Evolutionary conservation across 345 rosid species (phyloP).

Genomic region (Cardamine resedifolia): DNA sequence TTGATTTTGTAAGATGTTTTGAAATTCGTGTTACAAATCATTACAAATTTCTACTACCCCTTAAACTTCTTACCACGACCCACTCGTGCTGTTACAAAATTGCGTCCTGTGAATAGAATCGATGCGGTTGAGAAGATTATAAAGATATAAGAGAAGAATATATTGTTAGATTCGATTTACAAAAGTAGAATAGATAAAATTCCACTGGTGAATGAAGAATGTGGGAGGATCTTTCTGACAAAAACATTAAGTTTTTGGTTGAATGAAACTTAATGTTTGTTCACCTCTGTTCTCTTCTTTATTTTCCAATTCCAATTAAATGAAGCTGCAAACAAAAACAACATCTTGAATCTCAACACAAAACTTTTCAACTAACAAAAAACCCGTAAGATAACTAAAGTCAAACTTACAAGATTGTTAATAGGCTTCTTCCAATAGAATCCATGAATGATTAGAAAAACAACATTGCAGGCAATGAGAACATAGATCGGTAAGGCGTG

Average conservation of each 20-base stretch:
- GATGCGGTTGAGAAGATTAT: not conserved
- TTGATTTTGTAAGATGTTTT: too few species aligned
- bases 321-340: slow-evolving; percentile 27
- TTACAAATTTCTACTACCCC: not conserved
- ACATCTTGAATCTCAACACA: not conserved
- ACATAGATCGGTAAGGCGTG: slow-evolving; percentile 67
- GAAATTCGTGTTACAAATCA: too few species aligned
- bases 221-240: not conserved
- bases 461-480: slow-evolving; percentile 64
- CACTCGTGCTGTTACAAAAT: not conserved
- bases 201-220: not conserved
- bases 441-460: slow-evolving; percentile 67
- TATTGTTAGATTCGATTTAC: not conserved
- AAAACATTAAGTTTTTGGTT: not conserved
- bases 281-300: slow-evolving; percentile 5
- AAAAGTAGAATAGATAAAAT: not conserved
- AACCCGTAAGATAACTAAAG: not conserved
- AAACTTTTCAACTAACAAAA: not conserved
- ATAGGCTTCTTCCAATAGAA: slow-evolving; percentile 72
- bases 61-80: not conserved
- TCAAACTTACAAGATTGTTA: slow-evolving; percentile 64
- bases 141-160: not conserved
- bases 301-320: slow-evolving; percentile 32
- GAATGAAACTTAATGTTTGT: too few species aligned
- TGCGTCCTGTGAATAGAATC: not conserved